Conservation (phyloP, 2,329 filamentous ascomycete species). For the Apiospora hydei region DNA sequence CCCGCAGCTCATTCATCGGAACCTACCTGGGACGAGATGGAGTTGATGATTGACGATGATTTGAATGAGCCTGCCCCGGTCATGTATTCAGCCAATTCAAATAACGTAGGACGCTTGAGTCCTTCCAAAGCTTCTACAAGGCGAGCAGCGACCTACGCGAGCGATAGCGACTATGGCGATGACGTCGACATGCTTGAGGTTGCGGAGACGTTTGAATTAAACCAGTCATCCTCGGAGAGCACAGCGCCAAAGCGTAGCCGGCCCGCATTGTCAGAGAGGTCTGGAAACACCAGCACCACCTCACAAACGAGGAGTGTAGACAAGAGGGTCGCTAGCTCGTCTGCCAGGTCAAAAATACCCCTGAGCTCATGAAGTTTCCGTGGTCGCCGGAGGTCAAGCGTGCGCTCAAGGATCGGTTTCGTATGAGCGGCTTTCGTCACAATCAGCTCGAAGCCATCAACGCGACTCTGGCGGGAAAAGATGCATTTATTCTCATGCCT, state of each 20-base stretch:
- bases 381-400: slow-evolving; percentile 89
- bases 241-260: slow-evolving; percentile 38
- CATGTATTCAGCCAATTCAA: background rate
- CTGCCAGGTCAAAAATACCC: slow-evolving; percentile 49
- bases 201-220: slow-evolving; percentile 57
- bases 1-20: slow-evolving; percentile 22
- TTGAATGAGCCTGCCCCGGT: slow-evolving; percentile 1
- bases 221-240: slow-evolving; percentile 45
- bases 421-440: slow-evolving; percentile 83
- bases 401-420: slow-evolving; percentile 83
- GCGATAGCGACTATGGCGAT: slow-evolving; percentile 55
- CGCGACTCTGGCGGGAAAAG: slow-evolving; percentile 83
- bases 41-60: slow-evolving; percentile 15
- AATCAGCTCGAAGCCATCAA: slow-evolving; percentile 98
- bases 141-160: slow-evolving; percentile 24
- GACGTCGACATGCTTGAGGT: slow-evolving; percentile 61
- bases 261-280: slow-evolving; percentile 54
- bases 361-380: slow-evolving; percentile 67
- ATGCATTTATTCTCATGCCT: slow-evolving; percentile 96
- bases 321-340: slow-evolving; percentile 43
- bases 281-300: slow-evolving; percentile 51
- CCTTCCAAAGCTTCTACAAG: background rate
- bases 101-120: background rate
- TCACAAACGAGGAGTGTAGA: slow-evolving; percentile 41
- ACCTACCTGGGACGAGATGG: slow-evolving; percentile 22